Evolutionary conservation across 2,329 filamentous ascomycete species (phyloP).

Genomic region (Sporothrix brasiliensis): DNA sequence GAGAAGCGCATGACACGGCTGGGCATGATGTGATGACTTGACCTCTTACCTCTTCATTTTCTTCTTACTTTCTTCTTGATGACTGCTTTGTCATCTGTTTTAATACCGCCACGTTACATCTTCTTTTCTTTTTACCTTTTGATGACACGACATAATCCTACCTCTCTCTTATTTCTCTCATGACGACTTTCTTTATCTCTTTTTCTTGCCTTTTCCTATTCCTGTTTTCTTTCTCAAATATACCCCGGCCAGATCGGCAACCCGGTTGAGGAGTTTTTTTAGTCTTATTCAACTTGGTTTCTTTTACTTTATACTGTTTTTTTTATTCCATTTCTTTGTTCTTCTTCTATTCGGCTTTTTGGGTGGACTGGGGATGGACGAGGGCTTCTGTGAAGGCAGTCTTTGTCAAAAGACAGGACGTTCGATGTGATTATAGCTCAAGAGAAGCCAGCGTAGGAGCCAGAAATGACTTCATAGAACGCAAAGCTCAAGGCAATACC

Average conservation of each 20-base stretch:
- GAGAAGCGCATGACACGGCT: conserved; percentile 65
- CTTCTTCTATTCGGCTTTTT: background rate
- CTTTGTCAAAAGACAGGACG: background rate
- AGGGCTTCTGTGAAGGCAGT: background rate
- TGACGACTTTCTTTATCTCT: conserved; percentile 4
- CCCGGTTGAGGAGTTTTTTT: conserved; percentile 13
- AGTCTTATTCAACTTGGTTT: background rate
- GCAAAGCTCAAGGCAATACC: background rate
- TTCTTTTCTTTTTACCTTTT: background rate
- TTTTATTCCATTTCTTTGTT: background rate
- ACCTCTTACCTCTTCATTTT: background rate
- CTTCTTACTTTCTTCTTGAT: background rate
- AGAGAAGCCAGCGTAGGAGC: background rate
- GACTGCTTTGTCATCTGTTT: conserved; percentile 26
- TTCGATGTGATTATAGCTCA: conserved; percentile 7
- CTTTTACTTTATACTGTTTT: background rate
- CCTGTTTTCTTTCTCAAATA: conserved; percentile 16
- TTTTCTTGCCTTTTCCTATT: background rate
- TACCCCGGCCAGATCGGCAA: conserved; percentile 26
- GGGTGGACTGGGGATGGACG: background rate
- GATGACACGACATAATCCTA: conserved; percentile 13
- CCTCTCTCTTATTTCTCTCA: background rate
- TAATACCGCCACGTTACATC: conserved; percentile 10
- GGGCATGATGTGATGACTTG: conserved; percentile 62
- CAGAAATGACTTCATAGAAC: background rate